Percentiles rank a stretch among this genome's conserved stretches.
Evolutionary conservation across 2,329 filamentous ascomycete genomes (phyloP).

Genomic region (Mycosphaerella sp.): DNA sequence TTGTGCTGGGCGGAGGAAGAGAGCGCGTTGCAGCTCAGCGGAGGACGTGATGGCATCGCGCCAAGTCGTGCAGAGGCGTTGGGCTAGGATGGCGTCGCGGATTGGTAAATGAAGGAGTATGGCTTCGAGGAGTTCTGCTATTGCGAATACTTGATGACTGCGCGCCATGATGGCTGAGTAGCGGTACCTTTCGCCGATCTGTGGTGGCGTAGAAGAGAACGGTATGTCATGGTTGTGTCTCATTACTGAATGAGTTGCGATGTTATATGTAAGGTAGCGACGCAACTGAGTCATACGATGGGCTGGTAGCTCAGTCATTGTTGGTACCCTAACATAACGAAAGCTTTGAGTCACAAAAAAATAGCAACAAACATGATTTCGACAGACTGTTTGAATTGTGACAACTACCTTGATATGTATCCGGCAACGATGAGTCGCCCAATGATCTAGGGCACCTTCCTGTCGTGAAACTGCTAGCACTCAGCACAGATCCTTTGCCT

Average conservation of each 20-base stretch:
- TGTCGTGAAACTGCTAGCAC: not conserved
- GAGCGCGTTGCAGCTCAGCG: slow-evolving; percentile 20
- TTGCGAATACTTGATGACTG: slow-evolving; percentile 6
- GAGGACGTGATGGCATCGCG: slow-evolving; percentile 19
- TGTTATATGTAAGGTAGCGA: not conserved
- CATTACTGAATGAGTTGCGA: no score
- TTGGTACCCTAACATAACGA: not conserved
- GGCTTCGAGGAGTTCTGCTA: slow-evolving; percentile 31
- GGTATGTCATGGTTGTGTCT: no score
- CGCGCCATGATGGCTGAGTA: not conserved
- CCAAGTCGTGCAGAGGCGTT: slow-evolving; percentile 24
- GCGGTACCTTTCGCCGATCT: not conserved
- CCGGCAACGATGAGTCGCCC: not conserved
- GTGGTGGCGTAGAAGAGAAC: not conserved
- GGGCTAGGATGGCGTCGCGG: slow-evolving; percentile 20
- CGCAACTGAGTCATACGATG: not conserved
- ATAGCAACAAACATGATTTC: not conserved
- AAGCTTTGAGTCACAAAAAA: not conserved
- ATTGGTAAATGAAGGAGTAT: slow-evolving; percentile 28
- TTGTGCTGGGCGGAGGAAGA: slow-evolving; percentile 23
- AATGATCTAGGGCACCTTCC: not conserved
- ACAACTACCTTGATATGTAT: slow-evolving; percentile 3
- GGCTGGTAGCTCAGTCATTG: not conserved
- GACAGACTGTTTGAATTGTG: slow-evolving; percentile 2
- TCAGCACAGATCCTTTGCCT: slow-evolving; percentile 6